phyloP scores from a whole-genome alignment of 1,139 yeast genomes.

The Hyphopichia khmerensis region DNA sequence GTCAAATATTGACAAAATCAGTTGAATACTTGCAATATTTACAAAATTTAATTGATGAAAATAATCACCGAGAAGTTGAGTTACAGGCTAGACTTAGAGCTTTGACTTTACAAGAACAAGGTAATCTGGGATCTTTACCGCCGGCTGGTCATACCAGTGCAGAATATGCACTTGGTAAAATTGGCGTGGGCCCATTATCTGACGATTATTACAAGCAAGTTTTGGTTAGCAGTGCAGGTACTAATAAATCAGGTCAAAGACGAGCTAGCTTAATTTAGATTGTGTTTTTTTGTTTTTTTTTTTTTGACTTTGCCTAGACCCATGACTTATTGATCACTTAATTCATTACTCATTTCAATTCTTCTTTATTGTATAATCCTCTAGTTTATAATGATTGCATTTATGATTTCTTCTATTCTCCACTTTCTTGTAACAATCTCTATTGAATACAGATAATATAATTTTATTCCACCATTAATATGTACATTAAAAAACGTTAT shows the following conservation, averaged over 20 bases:
- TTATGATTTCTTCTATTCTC: conserved; percentile 3
- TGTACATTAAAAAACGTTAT: no score
- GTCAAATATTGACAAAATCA: conserved; percentile 80
- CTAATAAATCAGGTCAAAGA: conserved; percentile 21
- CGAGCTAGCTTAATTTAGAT: conserved; percentile 16
- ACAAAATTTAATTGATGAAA: conserved; percentile 74
- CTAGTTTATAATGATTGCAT: conserved; percentile 2
- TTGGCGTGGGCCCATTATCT: conserved; percentile 80
- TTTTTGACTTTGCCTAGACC: background rate
- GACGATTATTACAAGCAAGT: conserved; percentile 44
- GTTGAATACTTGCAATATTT: conserved; percentile 79
- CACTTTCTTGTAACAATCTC: no score
- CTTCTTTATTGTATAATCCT: background rate
- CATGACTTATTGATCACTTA: no score
- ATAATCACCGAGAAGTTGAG: conserved; percentile 77
- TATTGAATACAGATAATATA: no score
- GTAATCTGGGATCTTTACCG: conserved; percentile 24
- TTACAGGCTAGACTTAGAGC: conserved; percentile 59
- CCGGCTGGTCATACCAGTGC: conserved; percentile 74
- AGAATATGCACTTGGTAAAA: conserved; percentile 69
- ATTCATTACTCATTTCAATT: no score
- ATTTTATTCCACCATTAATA: no score
- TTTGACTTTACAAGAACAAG: conserved; percentile 39
- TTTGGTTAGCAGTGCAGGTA: conserved; percentile 30
- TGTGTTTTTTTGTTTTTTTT: background rate